Evolutionary conservation across 495 filamentous ascomycete genomes (phyloP).

Genomic region (Hamigera avellanea): DNA sequence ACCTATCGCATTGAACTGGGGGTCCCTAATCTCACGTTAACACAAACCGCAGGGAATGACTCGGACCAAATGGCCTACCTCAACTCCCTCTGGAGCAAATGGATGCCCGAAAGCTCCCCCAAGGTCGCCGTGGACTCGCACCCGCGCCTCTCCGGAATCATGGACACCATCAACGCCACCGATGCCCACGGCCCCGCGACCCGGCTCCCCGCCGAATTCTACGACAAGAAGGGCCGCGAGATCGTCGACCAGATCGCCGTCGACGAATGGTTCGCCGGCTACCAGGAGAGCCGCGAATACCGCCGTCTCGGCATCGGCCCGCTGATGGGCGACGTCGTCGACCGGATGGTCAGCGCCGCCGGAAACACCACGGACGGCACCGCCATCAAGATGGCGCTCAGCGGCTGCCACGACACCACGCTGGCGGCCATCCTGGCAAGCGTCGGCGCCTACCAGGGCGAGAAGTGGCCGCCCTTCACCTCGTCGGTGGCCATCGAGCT

Average conservation of each 20-base stretch:
- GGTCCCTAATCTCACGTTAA: no score
- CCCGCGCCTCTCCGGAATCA: constrained; percentile 77
- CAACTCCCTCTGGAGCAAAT: constrained; percentile 63
- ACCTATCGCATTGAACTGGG: neutral
- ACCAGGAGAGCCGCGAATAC: constrained; percentile 73
- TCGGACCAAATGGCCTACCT: constrained; percentile 77
- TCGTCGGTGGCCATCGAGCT: constrained; percentile 86
- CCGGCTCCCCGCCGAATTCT: constrained; percentile 72
- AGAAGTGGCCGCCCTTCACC: constrained; percentile 83
- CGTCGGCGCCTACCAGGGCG: constrained; percentile 62
- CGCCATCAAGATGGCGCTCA: constrained; percentile 58
- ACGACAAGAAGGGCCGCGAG: constrained; percentile 56
- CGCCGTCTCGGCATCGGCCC: constrained; percentile 75
- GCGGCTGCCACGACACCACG: constrained; percentile 92
- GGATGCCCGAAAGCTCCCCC: constrained; percentile 61
- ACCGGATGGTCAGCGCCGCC: constrained; percentile 65
- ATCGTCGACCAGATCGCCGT: constrained; percentile 70
- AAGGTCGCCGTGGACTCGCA: constrained; percentile 72
- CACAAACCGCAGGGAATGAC: constrained; percentile 46
- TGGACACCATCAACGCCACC: constrained; percentile 87
- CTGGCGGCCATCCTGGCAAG: constrained; percentile 68
- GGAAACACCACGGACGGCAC: constrained; percentile 33
- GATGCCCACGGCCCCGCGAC: constrained; percentile 75
- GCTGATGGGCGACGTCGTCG: constrained; percentile 73
- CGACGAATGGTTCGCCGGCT: constrained; percentile 92